These are phyloP conservation scores for Saccharomycopsis synnaedendra DNA, from an alignment of 805 yeast genomes.

Conservation along the genomic window DNA sequence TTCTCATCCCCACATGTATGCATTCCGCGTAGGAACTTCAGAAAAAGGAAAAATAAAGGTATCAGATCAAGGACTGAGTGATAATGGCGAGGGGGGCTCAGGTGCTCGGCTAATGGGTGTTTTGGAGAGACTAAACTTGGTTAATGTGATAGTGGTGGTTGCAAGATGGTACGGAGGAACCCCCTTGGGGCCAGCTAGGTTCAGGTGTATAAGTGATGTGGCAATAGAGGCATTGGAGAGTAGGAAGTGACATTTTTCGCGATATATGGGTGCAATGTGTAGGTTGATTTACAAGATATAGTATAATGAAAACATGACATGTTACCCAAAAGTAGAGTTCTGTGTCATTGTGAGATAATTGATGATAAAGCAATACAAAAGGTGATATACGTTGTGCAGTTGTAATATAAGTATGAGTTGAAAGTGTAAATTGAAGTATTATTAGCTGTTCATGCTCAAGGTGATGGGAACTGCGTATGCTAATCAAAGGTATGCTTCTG, in stretches of 20 bases:
- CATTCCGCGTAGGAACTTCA: conserved; percentile 47
- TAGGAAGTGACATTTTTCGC: background rate
- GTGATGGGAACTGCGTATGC: no score
- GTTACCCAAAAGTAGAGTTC: no score
- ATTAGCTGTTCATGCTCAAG: no score
- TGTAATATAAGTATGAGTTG: no score
- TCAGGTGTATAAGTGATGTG: conserved; percentile 50
- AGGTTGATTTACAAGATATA: no score
- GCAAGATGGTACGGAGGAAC: conserved; percentile 79
- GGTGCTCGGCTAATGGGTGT: conserved; percentile 49
- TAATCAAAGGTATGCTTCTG: no score
- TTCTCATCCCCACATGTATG: conserved; percentile 62
- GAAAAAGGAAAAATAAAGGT: conserved; percentile 8
- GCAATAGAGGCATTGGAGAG: conserved; percentile 21
- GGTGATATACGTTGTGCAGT: no score
- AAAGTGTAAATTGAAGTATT: no score
- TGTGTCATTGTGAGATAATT: no score
- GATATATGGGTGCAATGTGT: no score
- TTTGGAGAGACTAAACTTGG: conserved; percentile 34
- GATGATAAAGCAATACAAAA: no score
- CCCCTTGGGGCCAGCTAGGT: conserved; percentile 61
- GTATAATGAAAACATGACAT: no score
- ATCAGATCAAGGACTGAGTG: conserved; percentile 47
- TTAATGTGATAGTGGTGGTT: conserved; percentile 54
- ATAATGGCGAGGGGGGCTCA: conserved; percentile 69